Evolutionary conservation across 2,329 filamentous ascomycete species (phyloP).

Genomic region (Reticulascus tulasneorum): DNA sequence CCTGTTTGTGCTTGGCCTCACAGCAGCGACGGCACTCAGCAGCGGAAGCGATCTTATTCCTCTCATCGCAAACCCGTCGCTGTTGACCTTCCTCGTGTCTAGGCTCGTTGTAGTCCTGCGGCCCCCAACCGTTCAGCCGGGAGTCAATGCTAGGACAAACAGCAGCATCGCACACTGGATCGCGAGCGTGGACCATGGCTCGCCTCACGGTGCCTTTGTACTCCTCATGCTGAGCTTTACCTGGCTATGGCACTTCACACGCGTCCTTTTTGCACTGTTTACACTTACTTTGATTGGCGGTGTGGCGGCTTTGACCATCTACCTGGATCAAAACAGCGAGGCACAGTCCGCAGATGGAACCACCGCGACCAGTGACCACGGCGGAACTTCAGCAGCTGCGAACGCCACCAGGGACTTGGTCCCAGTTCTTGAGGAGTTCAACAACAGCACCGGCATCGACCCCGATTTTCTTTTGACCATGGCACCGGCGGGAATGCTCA

Average conservation of each 20-base stretch:
- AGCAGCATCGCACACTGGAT: slow-evolving; percentile 8
- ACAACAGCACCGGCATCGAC: too few species aligned
- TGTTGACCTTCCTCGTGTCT: slow-evolving; percentile 9
- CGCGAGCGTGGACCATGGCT: slow-evolving; percentile 10
- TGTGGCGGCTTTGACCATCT: too few species aligned
- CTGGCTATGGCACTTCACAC: slow-evolving; percentile 9
- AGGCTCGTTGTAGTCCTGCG: slow-evolving; percentile 7
- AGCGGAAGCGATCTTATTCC: slow-evolving; percentile 3
- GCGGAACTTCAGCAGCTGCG: too few species aligned
- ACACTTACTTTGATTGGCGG: slow-evolving; percentile 1
- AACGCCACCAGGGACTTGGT: too few species aligned
- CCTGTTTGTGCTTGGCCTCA: slow-evolving; percentile 2
- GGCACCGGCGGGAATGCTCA: too few species aligned
- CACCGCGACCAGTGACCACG: too few species aligned
- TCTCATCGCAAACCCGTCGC: slow-evolving; percentile 10
- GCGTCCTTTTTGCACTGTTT: slow-evolving; percentile 6
- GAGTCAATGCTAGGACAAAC: background rate
- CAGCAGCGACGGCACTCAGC: slow-evolving; percentile 3
- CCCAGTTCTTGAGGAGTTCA: too few species aligned
- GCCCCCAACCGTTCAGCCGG: background rate
- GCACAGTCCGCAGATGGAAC: too few species aligned
- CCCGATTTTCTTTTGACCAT: too few species aligned
- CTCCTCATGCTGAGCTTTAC: slow-evolving; percentile 6
- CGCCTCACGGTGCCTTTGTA: slow-evolving; percentile 9
- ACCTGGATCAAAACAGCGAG: too few species aligned